These are phyloP conservation scores for Fusarium nematophilum DNA, from an alignment of 2,329 filamentous ascomycete species.

Conservation along the genomic window DNA sequence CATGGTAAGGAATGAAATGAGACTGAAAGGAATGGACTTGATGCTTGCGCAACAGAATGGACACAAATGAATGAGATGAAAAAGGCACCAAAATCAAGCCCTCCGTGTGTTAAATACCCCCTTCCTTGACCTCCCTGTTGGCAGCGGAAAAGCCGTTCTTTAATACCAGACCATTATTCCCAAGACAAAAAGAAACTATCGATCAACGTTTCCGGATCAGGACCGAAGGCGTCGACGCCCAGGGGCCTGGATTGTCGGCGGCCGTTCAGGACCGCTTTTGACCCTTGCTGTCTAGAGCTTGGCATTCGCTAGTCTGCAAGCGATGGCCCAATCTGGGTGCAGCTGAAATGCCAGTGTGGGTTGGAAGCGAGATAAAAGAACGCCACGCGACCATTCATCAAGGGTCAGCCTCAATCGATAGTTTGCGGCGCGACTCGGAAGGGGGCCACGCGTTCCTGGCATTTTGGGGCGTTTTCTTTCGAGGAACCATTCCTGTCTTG, in stretches of 20 bases:
- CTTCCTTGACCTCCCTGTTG: neutral
- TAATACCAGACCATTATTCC: constrained; percentile 26
- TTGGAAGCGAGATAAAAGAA: constrained; percentile 3
- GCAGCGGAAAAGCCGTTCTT: neutral
- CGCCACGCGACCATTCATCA: constrained; percentile 18
- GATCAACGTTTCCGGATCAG: constrained; percentile 1
- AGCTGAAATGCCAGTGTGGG: constrained; percentile 2
- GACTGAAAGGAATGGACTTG: constrained; percentile 6
- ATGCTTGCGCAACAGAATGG: constrained; percentile 13
- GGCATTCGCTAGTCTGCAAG: constrained; percentile 9
- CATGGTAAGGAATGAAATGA: constrained; percentile 31
- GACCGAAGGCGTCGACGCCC: neutral
- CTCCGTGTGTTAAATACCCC: neutral
- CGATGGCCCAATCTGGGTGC: neutral
- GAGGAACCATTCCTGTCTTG: neutral
- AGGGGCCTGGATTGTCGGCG: constrained; percentile 19
- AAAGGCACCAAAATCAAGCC: constrained; percentile 9
- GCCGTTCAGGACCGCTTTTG: constrained; percentile 9
- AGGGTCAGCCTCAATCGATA: neutral
- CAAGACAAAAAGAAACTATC: constrained; percentile 1
- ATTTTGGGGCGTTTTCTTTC: constrained; percentile 23
- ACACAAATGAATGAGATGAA: neutral
- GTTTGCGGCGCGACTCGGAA: neutral
- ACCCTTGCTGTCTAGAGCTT: constrained; percentile 13
- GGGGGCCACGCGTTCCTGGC: constrained; percentile 4